Evolutionary conservation across 2,329 filamentous ascomycete species (phyloP).

Genomic region (Biscogniauxia mediterranea): DNA sequence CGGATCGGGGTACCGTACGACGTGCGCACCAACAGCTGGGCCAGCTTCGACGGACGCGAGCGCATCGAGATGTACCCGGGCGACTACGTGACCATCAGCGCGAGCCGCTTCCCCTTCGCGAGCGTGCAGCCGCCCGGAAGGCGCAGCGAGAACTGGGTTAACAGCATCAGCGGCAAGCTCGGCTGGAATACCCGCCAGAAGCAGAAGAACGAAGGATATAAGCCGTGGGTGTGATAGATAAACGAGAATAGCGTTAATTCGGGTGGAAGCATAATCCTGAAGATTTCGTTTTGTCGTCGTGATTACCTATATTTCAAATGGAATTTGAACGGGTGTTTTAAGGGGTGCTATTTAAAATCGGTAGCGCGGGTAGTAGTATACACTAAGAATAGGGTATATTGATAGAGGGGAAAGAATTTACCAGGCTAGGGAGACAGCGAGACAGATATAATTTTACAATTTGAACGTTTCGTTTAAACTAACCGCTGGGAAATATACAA

Average conservation of each 20-base stretch:
- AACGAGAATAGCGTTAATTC: not conserved
- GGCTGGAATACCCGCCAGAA: conserved; percentile 80
- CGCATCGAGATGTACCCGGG: conserved; percentile 75
- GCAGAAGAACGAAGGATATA: conserved; percentile 63
- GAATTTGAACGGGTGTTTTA: too few relatives aligned
- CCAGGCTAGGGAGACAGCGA: too few relatives aligned
- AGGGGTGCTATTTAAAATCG: too few relatives aligned
- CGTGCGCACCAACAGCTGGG: conserved; percentile 86
- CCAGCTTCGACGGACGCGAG: conserved; percentile 95
- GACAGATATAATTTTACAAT: too few relatives aligned
- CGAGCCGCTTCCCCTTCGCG: conserved; percentile 77
- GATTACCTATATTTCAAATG: not conserved
- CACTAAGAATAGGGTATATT: too few relatives aligned
- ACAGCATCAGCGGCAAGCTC: conserved; percentile 74
- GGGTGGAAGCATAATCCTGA: too few relatives aligned
- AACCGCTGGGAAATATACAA: too few relatives aligned
- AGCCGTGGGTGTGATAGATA: conserved; percentile 48
- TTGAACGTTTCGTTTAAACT: too few relatives aligned
- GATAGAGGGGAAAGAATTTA: too few relatives aligned
- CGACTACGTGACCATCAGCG: conserved; percentile 83
- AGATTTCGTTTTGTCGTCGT: too few relatives aligned
- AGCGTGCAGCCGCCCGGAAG: conserved; percentile 69
- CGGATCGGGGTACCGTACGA: conserved; percentile 93
- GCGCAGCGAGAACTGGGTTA: conserved; percentile 76
- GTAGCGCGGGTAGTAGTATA: too few relatives aligned